These are phyloP conservation scores for Astrocystis sublimbata DNA, from an alignment of 495 filamentous ascomycete genomes.

Conservation along the genomic window DNA sequence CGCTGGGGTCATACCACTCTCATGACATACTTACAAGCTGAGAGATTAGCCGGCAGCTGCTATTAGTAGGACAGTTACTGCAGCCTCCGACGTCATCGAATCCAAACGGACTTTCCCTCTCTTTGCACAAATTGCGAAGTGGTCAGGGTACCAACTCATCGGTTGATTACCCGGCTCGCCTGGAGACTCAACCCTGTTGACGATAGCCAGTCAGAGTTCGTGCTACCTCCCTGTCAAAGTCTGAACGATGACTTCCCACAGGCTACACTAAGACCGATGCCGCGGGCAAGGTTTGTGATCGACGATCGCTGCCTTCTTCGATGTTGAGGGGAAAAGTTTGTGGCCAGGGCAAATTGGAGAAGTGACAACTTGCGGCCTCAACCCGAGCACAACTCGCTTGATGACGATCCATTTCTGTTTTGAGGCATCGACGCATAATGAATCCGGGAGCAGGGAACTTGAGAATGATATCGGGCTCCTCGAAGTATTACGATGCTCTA, in stretches of 20 bases:
- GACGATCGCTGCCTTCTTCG: conserved; percentile 13
- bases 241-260: not conserved
- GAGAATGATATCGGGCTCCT: not conserved
- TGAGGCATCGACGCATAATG: not conserved
- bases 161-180: not conserved
- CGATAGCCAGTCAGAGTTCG: not conserved
- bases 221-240: not conserved
- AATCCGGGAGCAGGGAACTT: not conserved
- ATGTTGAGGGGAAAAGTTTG: not conserved
- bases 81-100: conserved; percentile 17
- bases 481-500: not conserved
- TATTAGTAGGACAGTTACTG: not conserved
- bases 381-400: not conserved
- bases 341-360: not conserved
- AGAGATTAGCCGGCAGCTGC: not conserved
- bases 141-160: not conserved
- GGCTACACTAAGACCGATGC: not conserved
- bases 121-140: not conserved
- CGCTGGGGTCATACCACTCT: not conserved
- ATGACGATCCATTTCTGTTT: conserved; percentile 9
- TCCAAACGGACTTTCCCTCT: not conserved
- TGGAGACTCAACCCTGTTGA: not conserved
- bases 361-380: conserved; percentile 1
- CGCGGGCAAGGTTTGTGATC: conserved; percentile 8
- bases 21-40: not conserved